phyloP scores from a whole-genome alignment of 2,329 filamentous ascomycete species.

The Neofusicoccum umdonicola region DNA sequence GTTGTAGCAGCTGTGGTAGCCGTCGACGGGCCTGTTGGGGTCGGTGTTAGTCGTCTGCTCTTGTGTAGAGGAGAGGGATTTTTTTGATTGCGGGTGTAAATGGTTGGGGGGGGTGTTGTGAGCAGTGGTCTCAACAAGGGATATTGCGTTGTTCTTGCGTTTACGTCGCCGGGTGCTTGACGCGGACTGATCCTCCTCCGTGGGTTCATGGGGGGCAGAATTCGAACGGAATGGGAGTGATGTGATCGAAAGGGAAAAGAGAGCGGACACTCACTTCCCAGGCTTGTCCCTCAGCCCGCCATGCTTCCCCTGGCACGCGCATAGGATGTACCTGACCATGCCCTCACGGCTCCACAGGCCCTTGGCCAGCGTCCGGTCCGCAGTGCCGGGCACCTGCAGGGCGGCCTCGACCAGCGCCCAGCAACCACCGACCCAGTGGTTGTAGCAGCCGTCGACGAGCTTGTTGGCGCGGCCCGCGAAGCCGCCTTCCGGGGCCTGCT shows the following conservation, averaged over 20 bases:
- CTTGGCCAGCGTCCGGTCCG: neutral
- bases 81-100: neutral
- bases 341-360: slow-evolving; percentile 76
- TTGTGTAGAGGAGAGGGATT: slow-evolving; percentile 14
- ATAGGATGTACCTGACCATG: slow-evolving; percentile 83
- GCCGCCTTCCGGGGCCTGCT: slow-evolving; percentile 87
- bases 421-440: slow-evolving; percentile 94
- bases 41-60: slow-evolving; percentile 19
- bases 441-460: slow-evolving; percentile 96
- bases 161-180: too few relatives aligned
- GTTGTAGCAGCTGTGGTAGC: slow-evolving; percentile 92
- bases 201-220: too few relatives aligned
- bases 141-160: too few relatives aligned
- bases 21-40: slow-evolving; percentile 66
- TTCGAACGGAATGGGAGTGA: too few relatives aligned
- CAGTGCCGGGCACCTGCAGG: slow-evolving; percentile 52
- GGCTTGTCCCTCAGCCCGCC: slow-evolving; percentile 94
- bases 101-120: too few relatives aligned
- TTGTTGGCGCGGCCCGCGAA: slow-evolving; percentile 96
- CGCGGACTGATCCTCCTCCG: too few relatives aligned
- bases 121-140: too few relatives aligned
- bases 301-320: slow-evolving; percentile 75
- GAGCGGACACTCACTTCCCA: slow-evolving; percentile 63
- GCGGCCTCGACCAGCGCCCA: slow-evolving; percentile 88
- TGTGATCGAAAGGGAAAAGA: neutral